Conservation (phyloP, 2,329 filamentous ascomycete genomes). For the Phoma sp. region DNA sequence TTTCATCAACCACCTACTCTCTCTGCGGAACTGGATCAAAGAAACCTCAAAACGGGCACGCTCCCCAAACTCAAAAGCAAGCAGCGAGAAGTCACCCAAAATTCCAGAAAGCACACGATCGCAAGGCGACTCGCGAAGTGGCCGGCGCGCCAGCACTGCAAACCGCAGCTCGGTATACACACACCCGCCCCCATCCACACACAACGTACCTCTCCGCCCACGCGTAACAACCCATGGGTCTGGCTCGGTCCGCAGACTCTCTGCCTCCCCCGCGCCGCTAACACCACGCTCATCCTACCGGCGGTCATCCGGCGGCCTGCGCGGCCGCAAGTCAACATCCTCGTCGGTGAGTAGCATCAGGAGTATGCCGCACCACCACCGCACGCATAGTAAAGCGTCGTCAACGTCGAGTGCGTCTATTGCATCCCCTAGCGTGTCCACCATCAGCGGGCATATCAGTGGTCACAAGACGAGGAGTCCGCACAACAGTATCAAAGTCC, state of each 20-base stretch:
- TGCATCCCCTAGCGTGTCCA: slow-evolving; percentile 53
- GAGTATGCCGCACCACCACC: slow-evolving; percentile 77
- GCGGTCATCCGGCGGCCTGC: slow-evolving; percentile 80
- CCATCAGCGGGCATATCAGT: slow-evolving; percentile 66
- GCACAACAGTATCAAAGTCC: slow-evolving; percentile 89
- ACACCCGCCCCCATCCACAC: slow-evolving; percentile 37
- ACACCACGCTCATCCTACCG: slow-evolving; percentile 89
- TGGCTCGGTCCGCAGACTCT: slow-evolving; percentile 64
- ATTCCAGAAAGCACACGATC: slow-evolving; percentile 25
- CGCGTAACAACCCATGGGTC: slow-evolving; percentile 55
- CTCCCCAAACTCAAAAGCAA: slow-evolving; percentile 46
- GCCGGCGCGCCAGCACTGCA: slow-evolving; percentile 45
- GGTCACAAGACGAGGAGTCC: slow-evolving; percentile 72
- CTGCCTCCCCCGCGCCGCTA: slow-evolving; percentile 83
- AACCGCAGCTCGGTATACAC: slow-evolving; percentile 46
- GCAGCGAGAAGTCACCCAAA: slow-evolving; percentile 45
- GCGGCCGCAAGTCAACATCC: slow-evolving; percentile 93
- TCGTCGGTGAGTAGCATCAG: slow-evolving; percentile 93
- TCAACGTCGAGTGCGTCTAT: slow-evolving; percentile 83
- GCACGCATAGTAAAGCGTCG: slow-evolving; percentile 91
- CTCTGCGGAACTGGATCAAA: slow-evolving; percentile 76
- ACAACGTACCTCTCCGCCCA: slow-evolving; percentile 45
- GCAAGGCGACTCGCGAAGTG: slow-evolving; percentile 14
- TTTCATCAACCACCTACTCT: slow-evolving; percentile 71
- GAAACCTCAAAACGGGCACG: slow-evolving; percentile 59